phyloP scores from a whole-genome alignment of 2,329 filamentous ascomycete species.

The Aspergillus alliaceus region DNA sequence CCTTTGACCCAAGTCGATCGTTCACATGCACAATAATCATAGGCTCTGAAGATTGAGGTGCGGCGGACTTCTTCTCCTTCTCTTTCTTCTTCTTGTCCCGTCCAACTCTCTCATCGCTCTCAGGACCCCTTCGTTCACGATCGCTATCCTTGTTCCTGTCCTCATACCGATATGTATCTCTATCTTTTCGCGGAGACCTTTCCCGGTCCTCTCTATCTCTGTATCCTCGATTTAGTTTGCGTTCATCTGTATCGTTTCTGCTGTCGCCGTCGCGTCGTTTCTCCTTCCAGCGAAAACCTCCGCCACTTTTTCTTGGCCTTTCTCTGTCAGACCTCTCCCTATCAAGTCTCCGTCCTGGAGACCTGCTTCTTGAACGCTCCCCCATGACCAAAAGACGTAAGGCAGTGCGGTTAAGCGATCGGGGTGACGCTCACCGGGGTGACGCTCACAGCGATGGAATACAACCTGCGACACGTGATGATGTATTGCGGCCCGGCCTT shows the following conservation, averaged over 20 bases:
- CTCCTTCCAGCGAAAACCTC: slow-evolving; percentile 51
- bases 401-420: slow-evolving; percentile 12
- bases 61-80: slow-evolving; percentile 38
- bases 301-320: slow-evolving; percentile 39
- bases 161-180: slow-evolving; percentile 29
- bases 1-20: slow-evolving; percentile 93
- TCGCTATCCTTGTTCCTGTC: slow-evolving; percentile 14
- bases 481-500: slow-evolving; percentile 14
- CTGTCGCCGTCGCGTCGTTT: slow-evolving; percentile 52
- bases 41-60: slow-evolving; percentile 58
- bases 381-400: slow-evolving; percentile 24
- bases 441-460: slow-evolving; percentile 19
- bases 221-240: slow-evolving; percentile 54
- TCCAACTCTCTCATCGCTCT: slow-evolving; percentile 25
- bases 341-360: slow-evolving; percentile 37
- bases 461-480: slow-evolving; percentile 25
- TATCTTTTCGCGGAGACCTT: slow-evolving; percentile 40
- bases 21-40: slow-evolving; percentile 96
- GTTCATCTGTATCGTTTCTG: slow-evolving; percentile 42
- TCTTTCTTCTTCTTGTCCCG: slow-evolving; percentile 44
- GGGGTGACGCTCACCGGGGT: slow-evolving; percentile 20
- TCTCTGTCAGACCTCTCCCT: slow-evolving; percentile 30
- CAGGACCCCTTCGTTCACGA: slow-evolving; percentile 27
- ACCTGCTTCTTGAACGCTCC: slow-evolving; percentile 45
- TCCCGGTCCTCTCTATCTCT: slow-evolving; percentile 28